Evolutionary conservation across 2,329 filamentous ascomycete species (phyloP), one percentile per base, ranked within the genome.

Genomic region (Aspergillus sergii): DNA sequence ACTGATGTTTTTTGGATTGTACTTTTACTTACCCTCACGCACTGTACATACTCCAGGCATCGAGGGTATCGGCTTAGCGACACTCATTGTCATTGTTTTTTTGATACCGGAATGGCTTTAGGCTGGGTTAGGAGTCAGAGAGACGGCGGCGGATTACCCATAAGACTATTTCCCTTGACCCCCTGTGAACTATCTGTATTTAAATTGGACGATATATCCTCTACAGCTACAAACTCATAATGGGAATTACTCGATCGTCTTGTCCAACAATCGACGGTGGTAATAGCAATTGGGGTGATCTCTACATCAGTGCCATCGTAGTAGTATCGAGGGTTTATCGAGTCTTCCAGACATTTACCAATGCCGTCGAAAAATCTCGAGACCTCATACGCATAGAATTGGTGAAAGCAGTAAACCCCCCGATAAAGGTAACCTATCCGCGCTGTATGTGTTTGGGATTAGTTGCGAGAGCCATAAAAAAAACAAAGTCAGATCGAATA

Each of bases 1-100:
- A 34, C 28, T 51, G 48, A 28, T 51, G 48, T 51, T 51, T 65
- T 55, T 55, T 57, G 63, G 63, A 58, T 61, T 72, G 69, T 73
- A 72, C 68, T 72, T 69, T 72, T 65, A 60, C 58, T 57, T 39
- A 39, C 48, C 36, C 54, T 45, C 30, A 34, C 62, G 51, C 54
- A 46, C 60, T 41, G 60, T 65, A 63, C 88, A 77, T 92, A 92
- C 10, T 89, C 89, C 56, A 82, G 81, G 10, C 85, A 72, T 88
- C 86, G 41, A 86, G 69, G 51, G 85, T 88, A 43, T 82, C 80
- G 64, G 81, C 83, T 75, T 92, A 89, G 64, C 88, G 62, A 64
- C 32, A 30, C 53, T 39, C 43, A 54, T 45, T 36, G 30, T 28
- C 45, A 26, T 54, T 60, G 53, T 60, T 59, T 62, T 58, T 58